These are phyloP conservation scores for Perkinsus olseni DNA, from an alignment of 169 alveolate genomes.

Conservation along the genomic window DNA sequence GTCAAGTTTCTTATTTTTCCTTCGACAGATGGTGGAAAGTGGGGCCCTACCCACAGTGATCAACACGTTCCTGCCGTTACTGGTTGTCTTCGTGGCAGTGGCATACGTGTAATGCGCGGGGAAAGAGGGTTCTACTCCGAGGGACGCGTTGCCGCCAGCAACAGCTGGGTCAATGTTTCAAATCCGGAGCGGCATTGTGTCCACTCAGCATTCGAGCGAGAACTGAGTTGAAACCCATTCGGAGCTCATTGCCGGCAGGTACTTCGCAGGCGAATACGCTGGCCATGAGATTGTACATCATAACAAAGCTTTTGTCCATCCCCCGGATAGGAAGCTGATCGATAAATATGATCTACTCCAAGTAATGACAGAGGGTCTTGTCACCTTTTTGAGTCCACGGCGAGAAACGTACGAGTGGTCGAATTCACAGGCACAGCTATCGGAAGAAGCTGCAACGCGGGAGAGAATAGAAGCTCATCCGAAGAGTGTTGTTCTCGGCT, in stretches of 20 bases:
- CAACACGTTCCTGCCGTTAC: neutral
- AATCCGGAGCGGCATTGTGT: too few species aligned
- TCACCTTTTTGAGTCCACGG: neutral
- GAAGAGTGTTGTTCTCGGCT: neutral
- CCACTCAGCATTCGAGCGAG: too few species aligned
- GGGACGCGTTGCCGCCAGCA: too few species aligned
- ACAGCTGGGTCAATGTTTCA: too few species aligned
- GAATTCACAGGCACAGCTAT: neutral
- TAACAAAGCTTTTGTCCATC: neutral
- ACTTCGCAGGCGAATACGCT: neutral
- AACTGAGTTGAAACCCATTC: neutral
- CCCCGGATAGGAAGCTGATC: neutral
- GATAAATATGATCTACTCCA: neutral
- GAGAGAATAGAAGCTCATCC: neutral
- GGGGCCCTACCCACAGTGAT: neutral
- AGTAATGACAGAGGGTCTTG: neutral
- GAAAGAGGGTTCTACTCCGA: too few species aligned
- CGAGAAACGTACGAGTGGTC: too few species aligned
- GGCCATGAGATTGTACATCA: neutral
- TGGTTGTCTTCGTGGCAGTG: neutral
- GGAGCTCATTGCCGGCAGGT: neutral
- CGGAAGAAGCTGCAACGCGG: neutral
- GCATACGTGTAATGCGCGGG: neutral
- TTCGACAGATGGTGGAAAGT: neutral
- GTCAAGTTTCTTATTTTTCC: neutral